A percentile compares a stretch with the other conserved stretches of the same genome.
Evolutionary conservation across 1,139 yeast genomes (phyloP).

Genomic region (Nakaseomyces uthaithaninus): DNA sequence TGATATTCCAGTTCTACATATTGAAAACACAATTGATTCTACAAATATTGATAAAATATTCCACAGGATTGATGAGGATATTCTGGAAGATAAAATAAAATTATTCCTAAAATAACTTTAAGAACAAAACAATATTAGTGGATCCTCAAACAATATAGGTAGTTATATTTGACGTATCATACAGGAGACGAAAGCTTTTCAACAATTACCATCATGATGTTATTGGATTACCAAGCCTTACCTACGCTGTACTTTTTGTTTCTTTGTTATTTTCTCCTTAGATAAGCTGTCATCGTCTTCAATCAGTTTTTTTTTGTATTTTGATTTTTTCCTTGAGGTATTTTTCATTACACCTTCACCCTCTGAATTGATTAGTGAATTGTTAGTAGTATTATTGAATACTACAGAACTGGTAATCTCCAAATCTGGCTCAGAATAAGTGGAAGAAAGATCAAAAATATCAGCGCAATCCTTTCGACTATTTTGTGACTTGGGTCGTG

Average conservation of each 20-base stretch:
- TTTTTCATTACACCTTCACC: too few species aligned
- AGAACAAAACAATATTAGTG: too few species aligned
- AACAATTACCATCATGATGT: too few species aligned
- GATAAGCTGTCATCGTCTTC: neutral
- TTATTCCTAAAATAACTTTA: slow-evolving; percentile 9
- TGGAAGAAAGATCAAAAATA: slow-evolving; percentile 1
- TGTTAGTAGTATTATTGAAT: neutral
- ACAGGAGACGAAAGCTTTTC: too few species aligned
- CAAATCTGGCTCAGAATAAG: neutral
- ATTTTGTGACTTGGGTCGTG: too few species aligned
- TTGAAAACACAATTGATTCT: slow-evolving; percentile 42
- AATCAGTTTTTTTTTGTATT: neutral
- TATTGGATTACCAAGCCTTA: too few species aligned
- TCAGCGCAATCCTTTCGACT: neutral
- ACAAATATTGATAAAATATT: slow-evolving; percentile 53
- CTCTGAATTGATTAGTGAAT: too few species aligned
- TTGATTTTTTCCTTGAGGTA: neutral
- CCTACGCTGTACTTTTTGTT: slow-evolving; percentile 4
- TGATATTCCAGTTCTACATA: slow-evolving; percentile 84
- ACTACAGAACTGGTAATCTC: slow-evolving; percentile 1
- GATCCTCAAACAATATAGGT: too few species aligned
- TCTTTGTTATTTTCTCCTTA: neutral
- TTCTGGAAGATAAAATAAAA: slow-evolving; percentile 36
- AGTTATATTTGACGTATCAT: too few species aligned
- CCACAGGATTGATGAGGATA: slow-evolving; percentile 62